Evolutionary conservation across 164 flowering plant species (phyloP).

Genomic region (Stephania yunnanensis): DNA sequence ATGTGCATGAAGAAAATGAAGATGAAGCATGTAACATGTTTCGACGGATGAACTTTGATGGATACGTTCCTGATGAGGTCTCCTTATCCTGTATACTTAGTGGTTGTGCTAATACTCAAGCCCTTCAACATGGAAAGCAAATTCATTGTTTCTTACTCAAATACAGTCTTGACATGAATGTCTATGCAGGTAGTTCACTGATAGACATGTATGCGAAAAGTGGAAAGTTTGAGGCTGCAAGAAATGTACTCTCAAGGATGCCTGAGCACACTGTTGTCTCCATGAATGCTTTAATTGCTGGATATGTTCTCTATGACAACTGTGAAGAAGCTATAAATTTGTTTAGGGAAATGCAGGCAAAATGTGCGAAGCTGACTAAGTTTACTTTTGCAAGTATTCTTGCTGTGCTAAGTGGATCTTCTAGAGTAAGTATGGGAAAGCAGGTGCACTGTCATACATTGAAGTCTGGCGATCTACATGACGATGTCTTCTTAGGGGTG

Average conservation of each 20-base stretch:
- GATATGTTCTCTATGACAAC: constrained; percentile 38
- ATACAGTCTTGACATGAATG: constrained; percentile 52
- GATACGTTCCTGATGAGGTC: constrained; percentile 67
- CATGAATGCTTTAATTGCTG: constrained; percentile 74
- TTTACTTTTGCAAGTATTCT: constrained; percentile 71
- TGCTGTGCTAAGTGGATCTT: constrained; percentile 43
- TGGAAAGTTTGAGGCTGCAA: constrained; percentile 46
- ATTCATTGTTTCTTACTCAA: constrained; percentile 59
- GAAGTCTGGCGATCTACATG: constrained; percentile 42
- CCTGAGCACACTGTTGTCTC: constrained; percentile 56
- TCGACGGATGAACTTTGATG: constrained; percentile 42
- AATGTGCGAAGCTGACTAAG: constrained; percentile 57
- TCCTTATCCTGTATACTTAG: constrained; percentile 70
- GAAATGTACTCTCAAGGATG: constrained; percentile 40
- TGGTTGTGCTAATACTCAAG: constrained; percentile 65
- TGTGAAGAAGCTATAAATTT: constrained; percentile 44
- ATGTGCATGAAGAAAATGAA: constrained; percentile 63
- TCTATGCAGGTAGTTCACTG: constrained; percentile 75
- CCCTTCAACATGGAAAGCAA: constrained; percentile 47
- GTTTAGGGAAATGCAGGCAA: constrained; percentile 41
- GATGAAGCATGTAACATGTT: constrained; percentile 59
- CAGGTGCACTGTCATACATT: constrained; percentile 58
- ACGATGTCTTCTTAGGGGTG: constrained; percentile 49
- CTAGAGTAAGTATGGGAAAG: constrained; percentile 39
- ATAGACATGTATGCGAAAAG: constrained; percentile 89